Percentiles rank a stretch among this genome's conserved stretches.
These are phyloP conservation scores for Oldenlandia corymbosa DNA, from an alignment of 257 asterid species.

Conservation along the genomic window DNA sequence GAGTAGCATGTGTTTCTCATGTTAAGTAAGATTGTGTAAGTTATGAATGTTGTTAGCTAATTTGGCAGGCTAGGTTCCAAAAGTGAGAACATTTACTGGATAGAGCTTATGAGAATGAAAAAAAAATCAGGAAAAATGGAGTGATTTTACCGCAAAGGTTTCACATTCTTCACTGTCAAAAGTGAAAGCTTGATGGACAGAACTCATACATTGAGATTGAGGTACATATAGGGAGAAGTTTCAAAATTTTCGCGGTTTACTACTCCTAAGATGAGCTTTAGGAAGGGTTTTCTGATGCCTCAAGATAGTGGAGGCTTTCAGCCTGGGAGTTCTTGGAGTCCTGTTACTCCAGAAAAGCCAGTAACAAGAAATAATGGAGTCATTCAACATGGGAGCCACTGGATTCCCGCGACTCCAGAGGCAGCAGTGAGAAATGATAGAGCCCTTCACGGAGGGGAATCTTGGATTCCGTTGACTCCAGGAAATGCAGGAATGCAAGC, in stretches of 20 bases:
- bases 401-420: conserved; percentile 52
- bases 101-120: neutral
- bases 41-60: neutral
- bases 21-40: neutral
- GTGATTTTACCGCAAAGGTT: neutral
- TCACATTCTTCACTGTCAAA: conserved; percentile 11
- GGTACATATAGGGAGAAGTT: conserved; percentile 4
- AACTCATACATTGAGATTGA: conserved; percentile 10
- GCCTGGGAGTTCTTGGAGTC: conserved; percentile 43
- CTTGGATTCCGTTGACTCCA: conserved; percentile 39
- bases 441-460: conserved; percentile 26
- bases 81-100: neutral
- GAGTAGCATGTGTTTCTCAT: conserved; percentile 10
- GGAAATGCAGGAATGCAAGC: conserved; percentile 12
- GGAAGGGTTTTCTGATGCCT: conserved; percentile 41
- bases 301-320: conserved; percentile 28
- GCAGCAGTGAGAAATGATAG: conserved; percentile 31
- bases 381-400: conserved; percentile 28
- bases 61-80: conserved; percentile 12
- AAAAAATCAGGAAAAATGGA: conserved; percentile 11
- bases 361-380: conserved; percentile 30
- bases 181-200: neutral
- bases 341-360: conserved; percentile 43
- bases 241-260: conserved; percentile 5
- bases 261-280: conserved; percentile 42